Evolutionary conservation across 2,329 filamentous ascomycete species (phyloP), one percentile per base, ranked within the genome.

Genomic region (Purpureocillium takamizusanense): DNA sequence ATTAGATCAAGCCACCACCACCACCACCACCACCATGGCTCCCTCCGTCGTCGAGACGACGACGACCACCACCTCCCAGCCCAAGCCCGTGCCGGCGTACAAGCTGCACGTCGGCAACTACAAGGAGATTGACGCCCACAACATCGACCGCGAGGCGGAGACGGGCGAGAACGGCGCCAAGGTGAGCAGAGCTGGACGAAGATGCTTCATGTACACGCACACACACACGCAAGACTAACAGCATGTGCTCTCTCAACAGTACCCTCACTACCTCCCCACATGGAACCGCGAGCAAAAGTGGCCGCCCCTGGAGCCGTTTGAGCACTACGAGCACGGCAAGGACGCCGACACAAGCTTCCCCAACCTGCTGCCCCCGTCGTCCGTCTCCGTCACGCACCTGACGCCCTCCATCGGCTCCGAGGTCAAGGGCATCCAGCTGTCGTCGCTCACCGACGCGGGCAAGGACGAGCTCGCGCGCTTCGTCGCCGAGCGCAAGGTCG

Each of bases 401-500:
- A 87, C 83, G 1, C 82, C 83, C 1, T 78, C 74, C 34, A 88
- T 85, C 47, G 85, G 85, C 40, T 77, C 81, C 13, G 83, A 88
- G 53, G 67, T 90, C 25, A 67, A 64, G 4, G 83, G 82, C 29
- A 65, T 89, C 23, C 84, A 90, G 59, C 65, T 90, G 23, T 84
- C 76, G 61, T 69, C 72, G 44, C 69, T 90, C 11, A 76, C 66
- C 38, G 61, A 78, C 32, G 76, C 78, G 13, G 83, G 79, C 38
- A 87, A 86, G 54, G 81, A 89, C 51, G 81, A 90, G 56, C 70
- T 90, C 5, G 84, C 86, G 1, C 74, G 81, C 16, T 78, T 83
- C 45, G 81, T 88, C 10, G 80, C 85, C 10, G 72, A 86, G 61
- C 77, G 83, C 53, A 88, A 87, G 54, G 83, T 89, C 6, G 83